A percentile compares a stretch with the other conserved stretches of the same genome.
Conservation (phyloP, 768 basidiomycete genomes). For the Phaeotremella skinneri region DNA sequence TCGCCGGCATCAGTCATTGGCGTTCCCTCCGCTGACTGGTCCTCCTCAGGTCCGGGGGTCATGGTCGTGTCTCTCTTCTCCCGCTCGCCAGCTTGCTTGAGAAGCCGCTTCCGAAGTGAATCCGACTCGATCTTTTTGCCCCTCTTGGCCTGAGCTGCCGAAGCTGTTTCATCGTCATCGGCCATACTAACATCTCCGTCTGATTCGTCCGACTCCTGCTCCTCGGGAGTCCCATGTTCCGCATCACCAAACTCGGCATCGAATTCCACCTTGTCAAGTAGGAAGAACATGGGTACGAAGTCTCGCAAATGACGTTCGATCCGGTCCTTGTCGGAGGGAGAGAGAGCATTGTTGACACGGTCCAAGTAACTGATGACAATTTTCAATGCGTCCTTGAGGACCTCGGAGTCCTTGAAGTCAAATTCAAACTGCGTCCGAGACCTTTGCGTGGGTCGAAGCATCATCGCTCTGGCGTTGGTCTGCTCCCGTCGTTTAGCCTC, state of each 20-base stretch:
- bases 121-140: constrained; percentile 55
- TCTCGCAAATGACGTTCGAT: constrained; percentile 80
- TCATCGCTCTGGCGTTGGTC: constrained; percentile 46
- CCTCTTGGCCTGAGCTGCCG: constrained; percentile 15
- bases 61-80: constrained; percentile 36
- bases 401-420: constrained; percentile 70
- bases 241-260: constrained; percentile 52
- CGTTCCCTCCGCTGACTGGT: constrained; percentile 45
- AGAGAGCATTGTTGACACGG: constrained; percentile 67
- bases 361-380: constrained; percentile 89
- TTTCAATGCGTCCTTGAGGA: constrained; percentile 84
- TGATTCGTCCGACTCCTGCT: constrained; percentile 64
- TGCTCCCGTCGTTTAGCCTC: constrained; percentile 51
- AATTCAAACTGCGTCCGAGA: constrained; percentile 74
- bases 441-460: constrained; percentile 51
- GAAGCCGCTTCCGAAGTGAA: constrained; percentile 75
- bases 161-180: constrained; percentile 45
- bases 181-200: constrained; percentile 55
- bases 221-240: constrained; percentile 54
- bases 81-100: constrained; percentile 67
- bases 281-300: constrained; percentile 78
- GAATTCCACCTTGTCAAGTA: constrained; percentile 55
- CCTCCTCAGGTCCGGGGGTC: constrained; percentile 39
- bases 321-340: constrained; percentile 69
- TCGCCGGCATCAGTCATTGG: constrained; percentile 34